Evolutionary conservation across 2,329 filamentous ascomycete species (phyloP).

Genomic region (Xylaria sp.): DNA sequence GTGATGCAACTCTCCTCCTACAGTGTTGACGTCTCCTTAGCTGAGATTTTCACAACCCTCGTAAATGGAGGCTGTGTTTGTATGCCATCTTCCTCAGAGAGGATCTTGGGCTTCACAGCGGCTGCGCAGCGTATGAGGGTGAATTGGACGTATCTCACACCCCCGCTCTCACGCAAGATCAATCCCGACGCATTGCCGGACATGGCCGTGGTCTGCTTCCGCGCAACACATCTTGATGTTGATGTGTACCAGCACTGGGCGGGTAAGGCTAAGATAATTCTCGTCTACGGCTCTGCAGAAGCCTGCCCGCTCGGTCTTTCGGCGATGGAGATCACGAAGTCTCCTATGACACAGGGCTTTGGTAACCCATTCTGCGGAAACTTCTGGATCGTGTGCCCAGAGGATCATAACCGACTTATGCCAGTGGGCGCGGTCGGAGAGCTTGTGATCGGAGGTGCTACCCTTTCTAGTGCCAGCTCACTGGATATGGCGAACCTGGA

Average conservation of each 20-base stretch:
- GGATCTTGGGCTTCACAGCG: constrained; percentile 55
- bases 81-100: constrained; percentile 57
- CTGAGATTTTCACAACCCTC: constrained; percentile 64
- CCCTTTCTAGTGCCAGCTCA: constrained; percentile 55
- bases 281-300: constrained; percentile 63
- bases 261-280: constrained; percentile 57
- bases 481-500: constrained; percentile 50
- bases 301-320: constrained; percentile 63
- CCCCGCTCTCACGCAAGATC: constrained; percentile 58
- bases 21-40: constrained; percentile 64
- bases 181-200: constrained; percentile 44
- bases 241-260: constrained; percentile 61
- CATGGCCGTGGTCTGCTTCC: constrained; percentile 50
- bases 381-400: constrained; percentile 64
- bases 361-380: constrained; percentile 60
- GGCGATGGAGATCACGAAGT: constrained; percentile 55
- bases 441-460: constrained; percentile 68
- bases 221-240: constrained; percentile 60
- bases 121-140: constrained; percentile 56
- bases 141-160: constrained; percentile 60
- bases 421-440: constrained; percentile 67
- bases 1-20: constrained; percentile 68
- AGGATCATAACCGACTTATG: constrained; percentile 61
- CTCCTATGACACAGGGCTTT: constrained; percentile 55
- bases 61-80: constrained; percentile 63